These are phyloP conservation scores for Colletotrichum sp. DNA, from an alignment of 2,329 filamentous ascomycete species.

Conservation along the genomic window DNA sequence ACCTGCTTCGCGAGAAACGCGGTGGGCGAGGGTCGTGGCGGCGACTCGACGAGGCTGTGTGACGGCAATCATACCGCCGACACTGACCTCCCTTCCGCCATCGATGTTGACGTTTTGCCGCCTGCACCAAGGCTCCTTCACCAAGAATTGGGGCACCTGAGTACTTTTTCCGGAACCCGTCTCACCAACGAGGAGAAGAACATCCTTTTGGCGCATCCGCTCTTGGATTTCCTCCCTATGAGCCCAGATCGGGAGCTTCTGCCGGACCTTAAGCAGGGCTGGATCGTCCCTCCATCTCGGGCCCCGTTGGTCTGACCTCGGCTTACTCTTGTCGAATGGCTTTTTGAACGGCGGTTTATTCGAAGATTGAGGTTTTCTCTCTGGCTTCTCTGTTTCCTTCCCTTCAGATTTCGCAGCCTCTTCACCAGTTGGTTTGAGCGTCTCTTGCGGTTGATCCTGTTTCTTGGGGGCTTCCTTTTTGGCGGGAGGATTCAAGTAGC, in stretches of 20 bases:
- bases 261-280: slow-evolving; percentile 53
- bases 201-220: slow-evolving; percentile 68
- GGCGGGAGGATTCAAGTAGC: slow-evolving; percentile 47
- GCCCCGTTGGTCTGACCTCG: background rate
- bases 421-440: background rate
- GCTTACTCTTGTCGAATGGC: background rate
- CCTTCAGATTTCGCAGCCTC: background rate
- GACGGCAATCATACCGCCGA: slow-evolving; percentile 86
- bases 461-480: slow-evolving; percentile 17
- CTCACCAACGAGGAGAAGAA: slow-evolving; percentile 88
- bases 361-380: no score
- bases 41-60: slow-evolving; percentile 95
- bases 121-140: slow-evolving; percentile 79
- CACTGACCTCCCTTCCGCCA: slow-evolving; percentile 47
- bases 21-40: slow-evolving; percentile 86
- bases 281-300: slow-evolving; percentile 32
- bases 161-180: slow-evolving; percentile 98
- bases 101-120: slow-evolving; percentile 58
- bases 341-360: background rate
- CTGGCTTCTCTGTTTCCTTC: background rate
- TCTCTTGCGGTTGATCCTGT: background rate
- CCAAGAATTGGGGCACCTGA: slow-evolving; percentile 90
- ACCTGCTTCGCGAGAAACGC: slow-evolving; percentile 80
- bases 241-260: slow-evolving; percentile 81
- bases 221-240: slow-evolving; percentile 73